Evolutionary conservation across 768 basidiomycete species (phyloP), one percentile per base, ranked within the genome.

Genomic region (Lactifluus subvellereus): DNA sequence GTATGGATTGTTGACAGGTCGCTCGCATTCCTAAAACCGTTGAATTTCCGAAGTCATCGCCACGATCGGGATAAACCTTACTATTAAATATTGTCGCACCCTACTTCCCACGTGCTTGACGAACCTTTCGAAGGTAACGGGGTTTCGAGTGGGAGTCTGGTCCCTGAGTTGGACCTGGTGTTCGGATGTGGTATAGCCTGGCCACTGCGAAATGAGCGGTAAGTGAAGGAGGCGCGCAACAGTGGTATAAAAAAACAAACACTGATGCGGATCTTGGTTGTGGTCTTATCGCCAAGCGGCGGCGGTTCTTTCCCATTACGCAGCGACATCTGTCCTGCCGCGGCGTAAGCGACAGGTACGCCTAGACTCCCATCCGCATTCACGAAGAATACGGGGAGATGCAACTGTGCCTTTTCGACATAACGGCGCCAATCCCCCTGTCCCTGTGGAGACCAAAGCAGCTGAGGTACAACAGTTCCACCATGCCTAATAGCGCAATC

Each of bases 371-470:
- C 62, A 22, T 64, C 32, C 6, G 3, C 2, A 16, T 60, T 56
- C 1, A 59, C 18, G 14, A 66, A 66, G 54, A 65, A 66, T 0
- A 66, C 35, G 20, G 65, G 65, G 8, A 59, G 52, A 18, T 55
- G 37, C 4, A 66, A 40, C 1, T 30, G 32, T 3, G 65, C 65
- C 16, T 64, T 57, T 22, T 58, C 52, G 10, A 66, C 65, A 20
- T 65, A 58, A 20, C 65, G 65, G 9, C 57, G 57, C 49, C 62
- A 56, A 20, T 66, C 65, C 14, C 60, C 61, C 14, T 57, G 62
- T 18, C 57, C 54, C 14, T 43, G 58, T 3, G 65, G 65, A 16
- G 11, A 22, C 65, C 65, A 66, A 20, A 66, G 33, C 18, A 49
- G 48, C 50, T 66, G 65, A 2, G 65, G 65, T 7, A 66, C 65